Evolutionary conservation across 2,329 filamentous ascomycete genomes (phyloP), one percentile per base, ranked within the genome.

Genomic region (Corniculantispora saksenae): DNA sequence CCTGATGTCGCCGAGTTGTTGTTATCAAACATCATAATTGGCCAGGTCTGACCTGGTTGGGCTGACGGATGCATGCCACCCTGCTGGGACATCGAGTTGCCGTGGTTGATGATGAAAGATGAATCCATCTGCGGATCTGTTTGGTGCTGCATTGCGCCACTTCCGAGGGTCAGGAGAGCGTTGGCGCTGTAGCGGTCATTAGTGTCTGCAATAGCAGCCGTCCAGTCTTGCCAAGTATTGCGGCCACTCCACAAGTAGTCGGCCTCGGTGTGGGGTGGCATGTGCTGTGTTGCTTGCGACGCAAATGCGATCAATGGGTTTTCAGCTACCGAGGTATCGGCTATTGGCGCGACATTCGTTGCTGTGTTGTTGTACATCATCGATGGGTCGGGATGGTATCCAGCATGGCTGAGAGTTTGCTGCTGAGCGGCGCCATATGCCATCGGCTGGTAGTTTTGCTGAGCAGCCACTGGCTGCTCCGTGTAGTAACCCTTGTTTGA

Each of bases 221-320:
- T 82, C 84, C 84, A 86, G 72, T 85, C 81, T 19, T 83, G 79
- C 84, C 84, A 86, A 0, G 82, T 77, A 66, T 81, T 85, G 3
- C 75, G 72, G 13, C 67, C 67, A 43, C 73, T 73, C 76, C 73
- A 79, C 67, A 77, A 72, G 66, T 73, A 72, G n/a, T 76, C 74
- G 6, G 72, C 61, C 0, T 69, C 53, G 8, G 71, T 66, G 35
- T 73, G 70, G 8, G 69, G 50, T n/a, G 68, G 61, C n/a, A 75
- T 70, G n/a, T 73, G 74, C 55, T 79, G 79, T 5, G 76, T 71
- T 3, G 78, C 70, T 63, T 80, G 78, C 2, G 78, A 76, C 2
- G 75, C 75, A 56, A 81, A 83, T 1, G 75, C 71, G 4, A 80
- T 72, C 58, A 82, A 69, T 0, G 79, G 76, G 35, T 80, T 80